These are phyloP conservation scores for Babesia divergens DNA, from an alignment of 169 alveolate species.

Conservation along the genomic window DNA sequence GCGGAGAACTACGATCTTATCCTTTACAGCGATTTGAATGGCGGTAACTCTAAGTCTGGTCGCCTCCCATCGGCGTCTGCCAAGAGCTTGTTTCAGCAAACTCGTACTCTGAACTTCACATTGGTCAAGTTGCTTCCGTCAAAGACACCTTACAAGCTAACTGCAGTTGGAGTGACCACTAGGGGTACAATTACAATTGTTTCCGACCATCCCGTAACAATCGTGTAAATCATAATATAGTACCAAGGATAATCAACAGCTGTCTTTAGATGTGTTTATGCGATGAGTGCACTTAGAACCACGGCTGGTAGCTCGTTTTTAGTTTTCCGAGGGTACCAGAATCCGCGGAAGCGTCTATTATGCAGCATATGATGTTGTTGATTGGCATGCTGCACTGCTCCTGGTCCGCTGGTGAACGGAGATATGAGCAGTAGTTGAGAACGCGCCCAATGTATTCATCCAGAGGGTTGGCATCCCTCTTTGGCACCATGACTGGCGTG, in stretches of 20 bases:
- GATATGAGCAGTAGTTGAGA: constrained; percentile 63
- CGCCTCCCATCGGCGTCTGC: constrained; percentile 39
- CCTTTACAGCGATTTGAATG: constrained; percentile 49
- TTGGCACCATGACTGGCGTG: constrained; percentile 13
- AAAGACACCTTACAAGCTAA: constrained; percentile 11
- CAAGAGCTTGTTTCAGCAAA: constrained; percentile 13
- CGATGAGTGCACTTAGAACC: constrained; percentile 30
- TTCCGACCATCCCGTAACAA: constrained; percentile 25
- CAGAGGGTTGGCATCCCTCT: constrained; percentile 26
- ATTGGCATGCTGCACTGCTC: constrained; percentile 63
- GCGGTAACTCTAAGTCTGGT: constrained; percentile 49
- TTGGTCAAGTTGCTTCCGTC: constrained; percentile 39
- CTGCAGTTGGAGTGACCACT: constrained; percentile 4
- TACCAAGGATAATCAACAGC: neutral
- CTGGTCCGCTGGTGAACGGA: constrained; percentile 63
- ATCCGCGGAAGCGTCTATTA: constrained; percentile 65
- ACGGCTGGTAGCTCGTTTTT: constrained; percentile 61
- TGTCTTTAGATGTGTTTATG: neutral
- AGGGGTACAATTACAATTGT: constrained; percentile 4
- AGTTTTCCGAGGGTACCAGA: constrained; percentile 64
- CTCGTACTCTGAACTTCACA: constrained; percentile 33
- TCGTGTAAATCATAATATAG: neutral
- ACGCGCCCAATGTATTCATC: constrained; percentile 59
- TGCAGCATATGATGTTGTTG: constrained; percentile 54
- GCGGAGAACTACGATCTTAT: constrained; percentile 1